Conservation (phyloP, 2,329 filamentous ascomycete species). For the Diplodia seriata region DNA sequence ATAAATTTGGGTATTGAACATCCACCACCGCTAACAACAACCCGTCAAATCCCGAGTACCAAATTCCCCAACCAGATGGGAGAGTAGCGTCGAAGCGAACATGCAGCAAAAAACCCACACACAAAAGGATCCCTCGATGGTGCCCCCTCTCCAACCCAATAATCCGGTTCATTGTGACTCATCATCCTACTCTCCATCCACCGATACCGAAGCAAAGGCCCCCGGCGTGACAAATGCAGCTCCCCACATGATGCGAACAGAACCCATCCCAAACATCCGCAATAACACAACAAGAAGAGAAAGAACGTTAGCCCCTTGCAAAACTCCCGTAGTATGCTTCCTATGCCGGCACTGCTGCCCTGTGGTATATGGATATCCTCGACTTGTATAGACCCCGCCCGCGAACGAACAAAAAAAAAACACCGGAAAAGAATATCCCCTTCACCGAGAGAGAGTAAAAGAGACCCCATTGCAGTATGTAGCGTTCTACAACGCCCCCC, state of each 20-base stretch:
- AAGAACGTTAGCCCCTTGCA: neutral
- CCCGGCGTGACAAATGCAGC: neutral
- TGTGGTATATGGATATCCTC: constrained; percentile 27
- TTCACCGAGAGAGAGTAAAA: neutral
- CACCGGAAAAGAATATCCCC: neutral
- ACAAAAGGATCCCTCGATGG: neutral
- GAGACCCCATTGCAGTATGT: neutral
- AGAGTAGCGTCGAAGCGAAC: neutral
- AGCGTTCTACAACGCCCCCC: neutral
- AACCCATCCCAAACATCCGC: neutral
- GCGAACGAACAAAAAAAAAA: neutral
- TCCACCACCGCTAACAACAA: neutral
- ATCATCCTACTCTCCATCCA: neutral
- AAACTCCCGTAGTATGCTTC: constrained; percentile 26
- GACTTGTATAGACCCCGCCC: neutral
- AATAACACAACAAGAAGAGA: neutral
- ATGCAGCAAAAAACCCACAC: neutral
- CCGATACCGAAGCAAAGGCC: neutral
- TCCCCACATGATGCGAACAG: neutral
- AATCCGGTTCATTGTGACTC: neutral
- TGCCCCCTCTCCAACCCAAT: neutral
- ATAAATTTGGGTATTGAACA: neutral
- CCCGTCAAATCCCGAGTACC: neutral
- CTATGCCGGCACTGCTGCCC: constrained; percentile 22
- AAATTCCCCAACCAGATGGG: neutral